Evolutionary conservation across 768 basidiomycete genomes (phyloP), one percentile per base, ranked within the genome.

Genomic region (Lanmaoa pseudosensibilis): DNA sequence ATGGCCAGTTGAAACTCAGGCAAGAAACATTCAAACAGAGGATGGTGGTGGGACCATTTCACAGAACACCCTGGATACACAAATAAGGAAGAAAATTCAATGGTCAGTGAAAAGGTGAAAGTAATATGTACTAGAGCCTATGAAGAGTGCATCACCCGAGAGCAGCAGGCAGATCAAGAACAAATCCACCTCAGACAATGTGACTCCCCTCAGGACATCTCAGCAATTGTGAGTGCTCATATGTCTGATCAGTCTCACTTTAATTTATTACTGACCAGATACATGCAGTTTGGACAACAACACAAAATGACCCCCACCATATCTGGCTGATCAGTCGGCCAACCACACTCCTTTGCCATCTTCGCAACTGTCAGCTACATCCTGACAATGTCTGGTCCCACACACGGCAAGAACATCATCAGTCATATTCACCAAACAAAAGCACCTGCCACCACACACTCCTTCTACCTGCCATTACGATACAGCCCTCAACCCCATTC

Each of bases 261-360:
- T 19, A 18, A n/a, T 15, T 27, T 36, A 1, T 3, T 52, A 23
- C 44, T 57, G 39, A 57, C 27, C 2, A 15, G 15, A 5, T 25
- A n/a, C 9, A 4, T 40, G 8, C 39, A 55, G 57, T 59, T 32
- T 61, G 60, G 60, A 57, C 50, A 19, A 55, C 23, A 21, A 53
- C 7, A 9, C 60, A 58, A 38, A 51, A 5, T 15, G 50, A 58
- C 21, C 1, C 34, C 10, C 53, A 40, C 2, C 16, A 6, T 8
- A 51, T 58, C 33, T 61, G 57, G 60, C 37, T 46, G 30, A 25
- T 60, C 49, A 58, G 56, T 50, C 16, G n/a, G 18, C 56, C 56
- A 2, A 46, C 41, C 13, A 59, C 50, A 0, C 55, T 59, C 36
- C 33, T 59, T 33, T 48, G 46, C 33, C 59, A 60, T 47, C 41